phyloP scores from a whole-genome alignment of 2,329 filamentous ascomycete genomes.

The Aspergillus pseudoviridinutans region DNA sequence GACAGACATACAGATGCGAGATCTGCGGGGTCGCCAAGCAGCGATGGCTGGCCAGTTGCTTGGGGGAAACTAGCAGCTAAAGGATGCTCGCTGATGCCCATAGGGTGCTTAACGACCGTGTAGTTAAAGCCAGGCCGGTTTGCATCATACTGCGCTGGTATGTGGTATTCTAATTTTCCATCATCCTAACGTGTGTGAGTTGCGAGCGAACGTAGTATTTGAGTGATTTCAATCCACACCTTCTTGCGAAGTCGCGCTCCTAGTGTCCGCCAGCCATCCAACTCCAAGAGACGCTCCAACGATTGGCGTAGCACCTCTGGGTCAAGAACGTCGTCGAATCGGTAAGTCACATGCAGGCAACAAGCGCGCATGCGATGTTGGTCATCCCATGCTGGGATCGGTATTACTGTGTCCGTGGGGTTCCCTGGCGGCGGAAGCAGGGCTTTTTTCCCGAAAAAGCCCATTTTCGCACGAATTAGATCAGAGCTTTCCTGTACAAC shows the following conservation, averaged over 20 bases:
- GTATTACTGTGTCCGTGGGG: too few relatives aligned
- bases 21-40: slow-evolving; percentile 25
- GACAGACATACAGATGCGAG: slow-evolving; percentile 11
- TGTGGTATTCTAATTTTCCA: slow-evolving; percentile 38
- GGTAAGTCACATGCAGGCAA: slow-evolving; percentile 23
- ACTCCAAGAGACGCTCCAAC: slow-evolving; percentile 38
- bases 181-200: slow-evolving; percentile 10
- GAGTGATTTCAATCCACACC: slow-evolving; percentile 16
- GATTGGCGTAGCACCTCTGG: slow-evolving; percentile 32
- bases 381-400: too few relatives aligned
- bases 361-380: background rate
- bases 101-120: slow-evolving; percentile 34
- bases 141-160: slow-evolving; percentile 33
- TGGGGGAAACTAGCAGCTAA: slow-evolving; percentile 38
- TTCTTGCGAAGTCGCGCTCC: slow-evolving; percentile 41
- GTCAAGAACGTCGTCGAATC: slow-evolving; percentile 46
- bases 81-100: slow-evolving; percentile 40
- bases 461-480: too few relatives aligned
- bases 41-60: slow-evolving; percentile 24
- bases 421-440: too few relatives aligned
- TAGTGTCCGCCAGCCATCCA: slow-evolving; percentile 44
- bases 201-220: background rate
- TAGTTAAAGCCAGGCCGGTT: slow-evolving; percentile 41
- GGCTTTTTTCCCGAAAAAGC: too few relatives aligned
- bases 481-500: too few relatives aligned